Evolutionary conservation across 2,329 filamentous ascomycete species (phyloP).

Genomic region (Berkeleyomyces rouxiae): DNA sequence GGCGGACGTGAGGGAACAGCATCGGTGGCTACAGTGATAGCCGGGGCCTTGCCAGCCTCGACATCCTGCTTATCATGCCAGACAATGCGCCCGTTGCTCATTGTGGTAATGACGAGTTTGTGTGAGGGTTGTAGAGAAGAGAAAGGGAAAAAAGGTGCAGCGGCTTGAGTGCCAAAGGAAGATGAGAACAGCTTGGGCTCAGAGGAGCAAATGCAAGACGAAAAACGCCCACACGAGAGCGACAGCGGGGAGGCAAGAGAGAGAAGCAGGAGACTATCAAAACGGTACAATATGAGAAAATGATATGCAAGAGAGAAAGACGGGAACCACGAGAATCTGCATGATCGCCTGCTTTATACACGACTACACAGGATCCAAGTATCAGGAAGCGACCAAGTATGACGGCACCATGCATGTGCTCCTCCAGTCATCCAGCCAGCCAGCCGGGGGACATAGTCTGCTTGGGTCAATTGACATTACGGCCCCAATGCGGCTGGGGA

Average conservation of each 20-base stretch:
- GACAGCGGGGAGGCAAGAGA: slow-evolving; percentile 1
- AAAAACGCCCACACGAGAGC: slow-evolving; percentile 8
- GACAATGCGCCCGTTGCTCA: slow-evolving; percentile 6
- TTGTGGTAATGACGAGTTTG: not conserved
- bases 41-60: slow-evolving; percentile 8
- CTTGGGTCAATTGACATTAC: not conserved
- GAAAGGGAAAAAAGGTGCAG: not conserved
- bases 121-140: too few relatives aligned
- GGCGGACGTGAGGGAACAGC: slow-evolving; percentile 8
- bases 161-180: not conserved
- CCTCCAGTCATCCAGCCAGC: not conserved
- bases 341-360: not conserved
- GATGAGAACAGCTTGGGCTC: slow-evolving; percentile 1
- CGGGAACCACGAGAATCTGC: not conserved
- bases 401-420: not conserved
- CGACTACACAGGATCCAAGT: not conserved
- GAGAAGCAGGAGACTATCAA: not conserved
- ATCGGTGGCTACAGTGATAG: not conserved
- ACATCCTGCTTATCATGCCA: slow-evolving; percentile 8
- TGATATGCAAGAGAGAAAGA: not conserved
- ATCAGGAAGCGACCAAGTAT: not conserved
- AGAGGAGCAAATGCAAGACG: slow-evolving; percentile 11
- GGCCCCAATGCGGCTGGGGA: not conserved
- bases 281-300: not conserved
- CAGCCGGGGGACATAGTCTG: not conserved